Base-by-base conservation (phyloP, 129 eudicot species). In the Erigeron canadensis region DNA sequence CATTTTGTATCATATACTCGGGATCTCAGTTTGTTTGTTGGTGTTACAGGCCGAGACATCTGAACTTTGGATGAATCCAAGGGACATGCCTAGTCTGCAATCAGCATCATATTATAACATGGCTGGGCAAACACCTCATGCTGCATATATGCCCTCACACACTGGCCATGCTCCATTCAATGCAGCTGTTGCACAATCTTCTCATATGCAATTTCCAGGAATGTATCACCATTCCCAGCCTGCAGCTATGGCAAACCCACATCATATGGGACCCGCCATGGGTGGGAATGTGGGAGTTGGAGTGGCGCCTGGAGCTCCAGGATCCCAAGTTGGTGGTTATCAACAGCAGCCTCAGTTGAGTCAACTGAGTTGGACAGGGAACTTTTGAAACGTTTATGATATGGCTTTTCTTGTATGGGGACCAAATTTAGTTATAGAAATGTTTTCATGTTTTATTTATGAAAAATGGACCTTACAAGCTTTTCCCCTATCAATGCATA, bases 121-220 rank as follows among this genome's bases (percentile, higher is more conserved):
- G 90, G 67, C 86, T 3, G 96, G 88, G 10, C 98, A 89, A 76
- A 63, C 88, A 5, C 92, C 95, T 51, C 96, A 88, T 66, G 86
- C 86, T 4, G 85, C 96, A 37, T 93, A 93, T 47, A 8, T 92
- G 81, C 87, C 93, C 16, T 89, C 98, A 38, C 98, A 91, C 60
- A 74, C 82, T 5, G 90, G 93, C 19, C 97, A 92, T 65, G 77
- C 95, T 15, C 83, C 96, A 1, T 92, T 82, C 79, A 92, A 86
- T 75, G 89, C 90, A 0, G 73, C 74, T 53, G 75, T 87, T 9
- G 82, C 87, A 18, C 98, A 89, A 58, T 85, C 96, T 16, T 89
- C 98, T 42, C 96, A 93, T 39, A 73, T 93, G 91, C 98, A 93
- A 48, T 89, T 93, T 22, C 87, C 86, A 1, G 98, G 95, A 16